Percentiles rank a stretch among this genome's conserved stretches.
Conservation (phyloP, 2,329 filamentous ascomycete species). For the Xylariaceae sp. region DNA sequence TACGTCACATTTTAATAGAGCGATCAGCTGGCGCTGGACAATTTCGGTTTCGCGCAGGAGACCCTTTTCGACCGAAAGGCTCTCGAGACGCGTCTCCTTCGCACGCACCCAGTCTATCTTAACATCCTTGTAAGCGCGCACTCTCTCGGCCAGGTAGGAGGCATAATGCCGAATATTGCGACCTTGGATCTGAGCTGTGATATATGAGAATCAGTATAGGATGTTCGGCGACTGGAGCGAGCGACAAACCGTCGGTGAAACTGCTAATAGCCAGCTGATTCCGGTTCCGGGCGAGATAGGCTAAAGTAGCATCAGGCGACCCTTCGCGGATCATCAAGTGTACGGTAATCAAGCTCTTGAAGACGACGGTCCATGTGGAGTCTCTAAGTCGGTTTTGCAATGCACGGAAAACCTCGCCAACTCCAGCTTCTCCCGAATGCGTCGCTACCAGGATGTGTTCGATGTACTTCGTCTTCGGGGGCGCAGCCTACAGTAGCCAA, state of each 20-base stretch:
- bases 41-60: constrained; percentile 84
- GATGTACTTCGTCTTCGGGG: constrained; percentile 98
- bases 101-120: constrained; percentile 85
- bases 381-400: constrained; percentile 85
- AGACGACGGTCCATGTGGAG: constrained; percentile 98
- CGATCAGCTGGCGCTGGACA: constrained; percentile 81
- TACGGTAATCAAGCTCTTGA: constrained; percentile 93
- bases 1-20: constrained; percentile 85
- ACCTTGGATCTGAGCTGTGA: constrained; percentile 82
- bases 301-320: constrained; percentile 78
- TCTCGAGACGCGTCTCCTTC: constrained; percentile 78
- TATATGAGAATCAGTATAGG: constrained; percentile 21
- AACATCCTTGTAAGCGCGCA: constrained; percentile 75
- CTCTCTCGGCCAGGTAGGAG: constrained; percentile 77
- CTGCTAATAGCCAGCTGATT: constrained; percentile 80
- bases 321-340: constrained; percentile 98
- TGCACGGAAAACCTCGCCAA: constrained; percentile 91
- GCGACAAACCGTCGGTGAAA: constrained; percentile 78
- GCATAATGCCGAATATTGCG: constrained; percentile 91
- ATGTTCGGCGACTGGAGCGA: background rate
- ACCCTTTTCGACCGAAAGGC: constrained; percentile 84
- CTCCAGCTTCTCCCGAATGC: constrained; percentile 87
- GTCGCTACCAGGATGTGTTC: constrained; percentile 96
- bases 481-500: constrained; percentile 61
- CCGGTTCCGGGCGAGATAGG: constrained; percentile 76